Evolutionary conservation across 1,284 basidiomycete species (phyloP), one percentile per base, ranked within the genome.

Genomic region (Polyporus tsugae): DNA sequence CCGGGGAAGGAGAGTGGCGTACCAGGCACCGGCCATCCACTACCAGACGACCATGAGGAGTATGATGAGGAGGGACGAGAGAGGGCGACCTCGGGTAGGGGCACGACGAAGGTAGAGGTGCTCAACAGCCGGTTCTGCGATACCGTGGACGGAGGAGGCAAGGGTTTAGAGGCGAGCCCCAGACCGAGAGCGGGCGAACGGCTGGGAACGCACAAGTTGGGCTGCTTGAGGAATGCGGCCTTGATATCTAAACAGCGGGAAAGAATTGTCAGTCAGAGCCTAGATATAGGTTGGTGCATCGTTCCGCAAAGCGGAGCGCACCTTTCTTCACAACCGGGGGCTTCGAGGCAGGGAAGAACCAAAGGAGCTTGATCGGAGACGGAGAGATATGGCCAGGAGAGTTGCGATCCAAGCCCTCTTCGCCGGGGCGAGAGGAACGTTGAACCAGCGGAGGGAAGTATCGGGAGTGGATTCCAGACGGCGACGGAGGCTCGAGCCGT

Each of bases 401-500:
- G 6, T 33, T 53, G 33, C 15, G 13, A 22, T 19, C 13, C 52
- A 9, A 53, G 52, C 11, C 4, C 13, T 33, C 52, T 53, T 53
- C 25, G 3, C 52, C 19, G 25, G 29, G 3, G 52, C 10, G 15
- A 33, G 33, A 19, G 25, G 52, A 0, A 17, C 11, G 25, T 53
- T 29, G 52, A 6, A 33, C 29, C 25, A 53, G 29, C 2, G 22
- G 13, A 33, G 52, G 13, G 52, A 53, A 53, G 52, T 33, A 33
- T 4, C 52, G 25, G 29, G 52, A 53, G 6, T 7, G 52, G 17
- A 19, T 46, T 46, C 44, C 44, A 4, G 44, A n/a, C 1, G n/a
- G 41, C 38, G 63, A 64, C 13, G 9, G 39, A 39, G 22, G 25
- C 29, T 53, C 53, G 62, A 57, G 62, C 19, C n/a, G 53, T 36